Percentiles rank a stretch among this genome's conserved stretches.
These are phyloP conservation scores for Cordyceps tenuipes DNA, from an alignment of 2,329 filamentous ascomycete species.

Conservation along the genomic window DNA sequence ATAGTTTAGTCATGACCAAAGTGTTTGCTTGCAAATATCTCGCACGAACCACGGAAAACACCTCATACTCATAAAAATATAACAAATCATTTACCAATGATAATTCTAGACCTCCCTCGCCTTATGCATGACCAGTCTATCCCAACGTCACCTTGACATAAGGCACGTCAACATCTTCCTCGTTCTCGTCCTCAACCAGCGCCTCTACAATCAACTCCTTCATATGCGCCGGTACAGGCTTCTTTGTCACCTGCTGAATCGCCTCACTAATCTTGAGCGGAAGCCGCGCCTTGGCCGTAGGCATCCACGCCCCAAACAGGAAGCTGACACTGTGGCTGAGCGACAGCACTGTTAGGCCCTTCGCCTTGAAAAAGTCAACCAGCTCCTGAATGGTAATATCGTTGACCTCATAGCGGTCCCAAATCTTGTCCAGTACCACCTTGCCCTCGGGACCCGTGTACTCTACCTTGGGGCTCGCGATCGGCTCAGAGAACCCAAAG, in stretches of 20 bases:
- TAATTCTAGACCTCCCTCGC: not conserved
- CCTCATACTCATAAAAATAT: not conserved
- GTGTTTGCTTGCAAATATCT: not conserved
- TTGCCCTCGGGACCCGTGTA: conserved; percentile 74
- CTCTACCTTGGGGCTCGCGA: conserved; percentile 84
- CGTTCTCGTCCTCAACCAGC: conserved; percentile 71
- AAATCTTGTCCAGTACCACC: conserved; percentile 87
- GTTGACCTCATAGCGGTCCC: conserved; percentile 90
- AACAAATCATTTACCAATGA: not conserved
- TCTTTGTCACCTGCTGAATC: conserved; percentile 76
- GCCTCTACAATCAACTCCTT: conserved; percentile 90
- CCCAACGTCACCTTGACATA: conserved; percentile 51
- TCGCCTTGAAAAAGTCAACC: conserved; percentile 69
- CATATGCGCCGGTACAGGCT: conserved; percentile 75
- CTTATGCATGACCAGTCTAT: not conserved
- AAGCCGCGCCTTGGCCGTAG: conserved; percentile 45
- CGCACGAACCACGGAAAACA: not conserved
- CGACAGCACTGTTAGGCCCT: conserved; percentile 81
- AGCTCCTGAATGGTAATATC: conserved; percentile 82
- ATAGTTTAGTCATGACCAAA: too few relatives aligned
- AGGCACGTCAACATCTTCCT: conserved; percentile 85
- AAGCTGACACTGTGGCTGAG: conserved; percentile 95
- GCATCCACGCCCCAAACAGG: conserved; percentile 90
- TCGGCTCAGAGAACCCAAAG: conserved; percentile 97
- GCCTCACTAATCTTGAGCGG: conserved; percentile 70